phyloP scores from a whole-genome alignment of 345 rosid genomes.

The Psidium friedrichsthalianum region DNA sequence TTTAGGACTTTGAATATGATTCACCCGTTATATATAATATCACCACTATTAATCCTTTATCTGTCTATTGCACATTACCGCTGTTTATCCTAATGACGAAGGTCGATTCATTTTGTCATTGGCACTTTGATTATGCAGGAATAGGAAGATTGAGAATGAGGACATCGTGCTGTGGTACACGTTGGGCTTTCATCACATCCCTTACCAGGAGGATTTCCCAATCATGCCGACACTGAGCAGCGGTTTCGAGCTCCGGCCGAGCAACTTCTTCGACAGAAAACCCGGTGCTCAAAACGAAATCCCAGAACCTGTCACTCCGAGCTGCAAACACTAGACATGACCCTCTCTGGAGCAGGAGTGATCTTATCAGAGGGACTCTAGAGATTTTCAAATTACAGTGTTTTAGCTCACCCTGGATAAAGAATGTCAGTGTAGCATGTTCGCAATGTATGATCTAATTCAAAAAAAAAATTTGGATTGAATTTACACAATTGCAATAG shows the following conservation, averaged over 20 bases:
- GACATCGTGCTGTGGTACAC: conserved; percentile 70
- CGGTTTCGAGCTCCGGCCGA: conserved; percentile 52
- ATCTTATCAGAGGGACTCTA: not conserved
- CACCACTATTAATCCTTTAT: not conserved
- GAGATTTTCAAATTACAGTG: not conserved
- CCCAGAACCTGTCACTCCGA: not conserved
- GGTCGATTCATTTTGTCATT: not conserved
- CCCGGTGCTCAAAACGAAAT: conserved; percentile 38
- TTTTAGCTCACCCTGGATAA: not conserved
- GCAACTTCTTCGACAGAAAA: conserved; percentile 57
- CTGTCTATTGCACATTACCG: not conserved
- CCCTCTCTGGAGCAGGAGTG: not conserved
- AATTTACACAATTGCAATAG: too few species aligned
- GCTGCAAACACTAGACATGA: not conserved
- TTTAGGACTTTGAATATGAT: not conserved
- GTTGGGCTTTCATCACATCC: conserved; percentile 59
- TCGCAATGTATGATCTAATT: not conserved
- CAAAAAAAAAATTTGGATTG: too few species aligned
- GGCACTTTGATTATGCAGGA: conserved; percentile 11
- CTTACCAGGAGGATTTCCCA: conserved; percentile 71
- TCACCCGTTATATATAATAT: not conserved
- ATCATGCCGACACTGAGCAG: conserved; percentile 60
- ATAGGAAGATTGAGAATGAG: conserved; percentile 40
- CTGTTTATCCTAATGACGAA: not conserved
- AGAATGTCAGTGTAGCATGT: not conserved